phyloP scores from a whole-genome alignment of 768 basidiomycete genomes.

The Phanerodontia chrysosporium region DNA sequence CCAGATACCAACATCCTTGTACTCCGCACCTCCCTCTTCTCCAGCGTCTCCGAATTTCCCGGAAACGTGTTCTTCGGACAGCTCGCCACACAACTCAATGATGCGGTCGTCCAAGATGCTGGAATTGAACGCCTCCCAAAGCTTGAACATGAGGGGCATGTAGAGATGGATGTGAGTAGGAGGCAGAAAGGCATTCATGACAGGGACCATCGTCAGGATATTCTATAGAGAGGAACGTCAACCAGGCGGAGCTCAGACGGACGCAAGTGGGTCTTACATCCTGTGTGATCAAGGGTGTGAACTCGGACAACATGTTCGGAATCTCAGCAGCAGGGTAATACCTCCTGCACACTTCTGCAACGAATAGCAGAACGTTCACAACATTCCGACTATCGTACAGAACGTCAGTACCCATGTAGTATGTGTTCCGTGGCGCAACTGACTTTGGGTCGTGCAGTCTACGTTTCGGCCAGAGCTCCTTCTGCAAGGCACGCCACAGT shows the following conservation, averaged over 20 bases:
- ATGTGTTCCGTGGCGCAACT: constrained; percentile 19
- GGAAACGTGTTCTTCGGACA: constrained; percentile 68
- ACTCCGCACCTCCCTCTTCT: constrained; percentile 50
- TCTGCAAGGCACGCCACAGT: constrained; percentile 70
- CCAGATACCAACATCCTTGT: constrained; percentile 90
- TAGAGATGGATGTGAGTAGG: constrained; percentile 62
- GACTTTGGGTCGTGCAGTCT: constrained; percentile 57
- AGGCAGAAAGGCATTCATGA: constrained; percentile 75
- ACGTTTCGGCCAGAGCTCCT: constrained; percentile 71
- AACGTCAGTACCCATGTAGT: constrained; percentile 4
- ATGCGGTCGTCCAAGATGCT: constrained; percentile 70
- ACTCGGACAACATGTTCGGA: constrained; percentile 63
- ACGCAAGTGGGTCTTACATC: constrained; percentile 44
- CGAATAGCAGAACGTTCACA: constrained; percentile 66
- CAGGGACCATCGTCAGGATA: constrained; percentile 65
- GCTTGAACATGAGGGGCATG: constrained; percentile 63
- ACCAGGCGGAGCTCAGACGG: not conserved
- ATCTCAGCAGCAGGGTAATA: constrained; percentile 68
- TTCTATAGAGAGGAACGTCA: constrained; percentile 38
- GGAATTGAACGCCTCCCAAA: constrained; percentile 81
- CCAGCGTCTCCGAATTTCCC: constrained; percentile 52
- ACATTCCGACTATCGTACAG: constrained; percentile 46
- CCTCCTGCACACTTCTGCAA: constrained; percentile 68
- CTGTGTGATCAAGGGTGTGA: constrained; percentile 67
- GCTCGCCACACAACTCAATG: constrained; percentile 62